Percentiles rank a stretch among this genome's conserved stretches.
Conservation (phyloP, 176 grass and related monocot species). For the Carex pumila region DNA sequence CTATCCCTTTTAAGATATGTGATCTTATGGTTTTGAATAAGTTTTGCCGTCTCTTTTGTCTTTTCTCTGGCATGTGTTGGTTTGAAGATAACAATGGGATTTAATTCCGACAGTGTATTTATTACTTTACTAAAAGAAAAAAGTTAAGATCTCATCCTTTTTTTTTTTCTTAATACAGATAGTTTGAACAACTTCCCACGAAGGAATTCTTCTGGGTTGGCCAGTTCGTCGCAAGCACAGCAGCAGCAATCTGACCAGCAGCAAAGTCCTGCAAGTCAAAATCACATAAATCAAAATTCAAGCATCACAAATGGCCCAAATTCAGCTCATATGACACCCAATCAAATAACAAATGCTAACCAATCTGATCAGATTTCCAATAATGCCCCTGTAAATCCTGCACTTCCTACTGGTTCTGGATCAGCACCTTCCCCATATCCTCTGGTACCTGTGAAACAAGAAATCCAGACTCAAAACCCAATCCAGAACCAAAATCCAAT, state of each 20-base stretch:
- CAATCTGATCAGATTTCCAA: constrained; percentile 59
- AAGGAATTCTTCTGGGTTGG: constrained; percentile 45
- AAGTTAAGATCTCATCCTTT: background rate
- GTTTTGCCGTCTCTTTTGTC: background rate
- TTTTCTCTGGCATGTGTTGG: background rate
- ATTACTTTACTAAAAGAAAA: background rate
- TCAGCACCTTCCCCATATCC: background rate
- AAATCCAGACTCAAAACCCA: constrained; percentile 4
- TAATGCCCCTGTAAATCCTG: constrained; percentile 20
- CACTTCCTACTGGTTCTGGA: constrained; percentile 11
- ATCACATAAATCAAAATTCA: constrained; percentile 21
- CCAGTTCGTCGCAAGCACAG: constrained; percentile 39
- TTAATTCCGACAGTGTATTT: background rate
- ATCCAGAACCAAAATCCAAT: constrained; percentile 13
- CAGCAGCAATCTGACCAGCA: constrained; percentile 62
- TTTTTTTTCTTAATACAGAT: constrained; percentile 45
- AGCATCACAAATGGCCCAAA: constrained; percentile 16
- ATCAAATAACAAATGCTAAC: constrained; percentile 55
- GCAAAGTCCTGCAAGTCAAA: constrained; percentile 19
- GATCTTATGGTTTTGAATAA: background rate
- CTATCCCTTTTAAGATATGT: background rate
- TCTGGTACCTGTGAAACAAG: constrained; percentile 5
- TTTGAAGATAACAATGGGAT: background rate
- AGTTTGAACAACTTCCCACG: constrained; percentile 82
- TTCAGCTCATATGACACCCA: constrained; percentile 22